Conservation (phyloP, 495 filamentous ascomycete genomes). For the Daldinia childiae region DNA sequence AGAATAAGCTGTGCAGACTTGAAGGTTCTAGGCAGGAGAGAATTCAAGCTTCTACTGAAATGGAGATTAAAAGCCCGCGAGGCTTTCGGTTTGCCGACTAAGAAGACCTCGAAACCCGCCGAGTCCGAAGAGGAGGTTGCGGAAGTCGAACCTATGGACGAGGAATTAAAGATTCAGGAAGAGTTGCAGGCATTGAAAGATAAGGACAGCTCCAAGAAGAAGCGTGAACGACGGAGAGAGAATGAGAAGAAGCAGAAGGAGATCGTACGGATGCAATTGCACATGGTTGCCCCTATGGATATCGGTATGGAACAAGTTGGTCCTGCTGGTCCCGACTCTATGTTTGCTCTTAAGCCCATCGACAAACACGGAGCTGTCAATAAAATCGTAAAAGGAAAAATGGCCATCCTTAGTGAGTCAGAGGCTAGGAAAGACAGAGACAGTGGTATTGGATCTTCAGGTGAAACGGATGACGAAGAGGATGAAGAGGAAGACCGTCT, state of each 20-base stretch:
- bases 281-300: conserved; percentile 95
- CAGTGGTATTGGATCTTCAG: conserved; percentile 63
- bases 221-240: conserved; percentile 80
- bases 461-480: conserved; percentile 66
- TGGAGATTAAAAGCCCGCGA: conserved; percentile 93
- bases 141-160: conserved; percentile 87
- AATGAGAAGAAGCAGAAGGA: conserved; percentile 93
- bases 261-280: conserved; percentile 91
- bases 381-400: conserved; percentile 79
- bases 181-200: conserved; percentile 83
- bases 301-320: conserved; percentile 94
- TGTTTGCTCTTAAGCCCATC: conserved; percentile 83
- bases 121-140: conserved; percentile 79
- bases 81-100: conserved; percentile 85
- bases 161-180: conserved; percentile 88
- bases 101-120: conserved; percentile 65
- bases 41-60: conserved; percentile 90
- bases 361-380: conserved; percentile 76
- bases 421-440: conserved; percentile 68
- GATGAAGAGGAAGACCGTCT: conserved; percentile 84
- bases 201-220: conserved; percentile 75
- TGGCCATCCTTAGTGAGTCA: conserved; percentile 66
- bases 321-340: conserved; percentile 75
- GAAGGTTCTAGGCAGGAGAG: conserved; percentile 89
- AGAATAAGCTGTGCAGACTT: conserved; percentile 85